Evolutionary conservation across 306 rosid species (phyloP).

Genomic region (Citrullus mucosospermus): DNA sequence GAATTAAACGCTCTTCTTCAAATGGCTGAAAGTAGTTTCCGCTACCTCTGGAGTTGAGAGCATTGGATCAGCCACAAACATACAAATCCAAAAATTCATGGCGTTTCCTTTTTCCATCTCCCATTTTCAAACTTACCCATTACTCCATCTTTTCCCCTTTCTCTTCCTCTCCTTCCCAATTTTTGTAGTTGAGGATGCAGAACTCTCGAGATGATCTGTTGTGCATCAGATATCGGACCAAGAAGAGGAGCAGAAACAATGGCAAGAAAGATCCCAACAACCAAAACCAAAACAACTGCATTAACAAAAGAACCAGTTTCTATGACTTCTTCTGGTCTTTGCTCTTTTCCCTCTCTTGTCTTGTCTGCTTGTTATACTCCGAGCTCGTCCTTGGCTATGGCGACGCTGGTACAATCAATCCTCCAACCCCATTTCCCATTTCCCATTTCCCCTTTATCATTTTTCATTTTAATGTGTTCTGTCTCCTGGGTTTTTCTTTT

Average conservation of each 20-base stretch:
- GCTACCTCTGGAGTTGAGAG: neutral
- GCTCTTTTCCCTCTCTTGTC: constrained; percentile 50
- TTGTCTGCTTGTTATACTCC: constrained; percentile 42
- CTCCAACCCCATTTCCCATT: neutral
- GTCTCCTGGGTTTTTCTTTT: neutral
- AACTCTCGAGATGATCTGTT: constrained; percentile 20
- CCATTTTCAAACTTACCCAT: neutral
- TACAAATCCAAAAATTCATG: neutral
- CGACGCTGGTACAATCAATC: constrained; percentile 30
- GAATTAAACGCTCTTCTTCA: neutral
- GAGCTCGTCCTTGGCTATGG: constrained; percentile 46
- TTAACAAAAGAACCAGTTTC: constrained; percentile 23
- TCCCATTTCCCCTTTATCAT: too few relatives aligned
- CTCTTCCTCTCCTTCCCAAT: neutral
- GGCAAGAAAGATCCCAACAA: neutral
- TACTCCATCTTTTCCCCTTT: neutral
- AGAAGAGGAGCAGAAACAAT: neutral
- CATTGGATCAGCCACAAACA: constrained; percentile 8
- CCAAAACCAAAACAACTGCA: neutral
- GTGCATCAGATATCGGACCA: constrained; percentile 18
- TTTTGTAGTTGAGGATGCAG: constrained; percentile 38
- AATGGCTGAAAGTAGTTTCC: constrained; percentile 11
- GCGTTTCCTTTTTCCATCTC: neutral
- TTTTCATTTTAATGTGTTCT: neutral
- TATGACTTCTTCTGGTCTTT: constrained; percentile 56